A percentile compares a stretch with the other conserved stretches of the same genome.
Evolutionary conservation across 257 asterid species (phyloP).

Genomic region (Solanum neorickii): DNA sequence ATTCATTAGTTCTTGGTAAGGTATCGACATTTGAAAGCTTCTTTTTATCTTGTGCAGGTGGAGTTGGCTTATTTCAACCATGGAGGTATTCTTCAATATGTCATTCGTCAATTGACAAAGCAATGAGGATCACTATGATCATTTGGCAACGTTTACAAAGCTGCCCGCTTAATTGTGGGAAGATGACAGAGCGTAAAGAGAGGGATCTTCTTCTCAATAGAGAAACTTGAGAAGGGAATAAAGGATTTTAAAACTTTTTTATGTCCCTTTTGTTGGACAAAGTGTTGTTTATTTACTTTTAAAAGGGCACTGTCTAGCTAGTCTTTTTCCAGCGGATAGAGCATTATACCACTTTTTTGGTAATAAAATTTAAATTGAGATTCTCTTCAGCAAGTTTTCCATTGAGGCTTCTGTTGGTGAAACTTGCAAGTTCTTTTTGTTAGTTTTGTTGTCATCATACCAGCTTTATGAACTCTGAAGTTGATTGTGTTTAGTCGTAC

Average conservation of each 20-base stretch:
- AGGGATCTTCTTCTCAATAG: background rate
- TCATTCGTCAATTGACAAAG: constrained; percentile 56
- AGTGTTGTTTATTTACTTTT: background rate
- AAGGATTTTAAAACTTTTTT: background rate
- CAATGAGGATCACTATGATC: constrained; percentile 17
- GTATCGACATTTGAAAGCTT: background rate
- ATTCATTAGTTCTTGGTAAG: background rate
- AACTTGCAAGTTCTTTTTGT: background rate
- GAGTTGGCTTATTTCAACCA: constrained; percentile 50
- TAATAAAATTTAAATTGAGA: constrained; percentile 13
- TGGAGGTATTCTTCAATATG: constrained; percentile 85
- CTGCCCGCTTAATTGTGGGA: background rate
- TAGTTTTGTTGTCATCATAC: background rate
- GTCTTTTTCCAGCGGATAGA: background rate
- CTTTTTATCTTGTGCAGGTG: constrained; percentile 1
- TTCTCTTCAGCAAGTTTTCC: background rate
- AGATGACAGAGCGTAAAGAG: background rate
- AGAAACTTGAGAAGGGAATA: constrained; percentile 21
- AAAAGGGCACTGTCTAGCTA: background rate
- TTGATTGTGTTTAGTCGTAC: background rate
- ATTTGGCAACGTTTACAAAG: background rate
- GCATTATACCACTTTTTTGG: constrained; percentile 2
- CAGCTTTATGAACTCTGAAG: no score
- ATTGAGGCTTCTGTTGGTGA: background rate
- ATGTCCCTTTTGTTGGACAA: background rate